These are phyloP conservation scores for Kodamaea ohmeri DNA, from an alignment of 1,139 yeast genomes.

Conservation along the genomic window DNA sequence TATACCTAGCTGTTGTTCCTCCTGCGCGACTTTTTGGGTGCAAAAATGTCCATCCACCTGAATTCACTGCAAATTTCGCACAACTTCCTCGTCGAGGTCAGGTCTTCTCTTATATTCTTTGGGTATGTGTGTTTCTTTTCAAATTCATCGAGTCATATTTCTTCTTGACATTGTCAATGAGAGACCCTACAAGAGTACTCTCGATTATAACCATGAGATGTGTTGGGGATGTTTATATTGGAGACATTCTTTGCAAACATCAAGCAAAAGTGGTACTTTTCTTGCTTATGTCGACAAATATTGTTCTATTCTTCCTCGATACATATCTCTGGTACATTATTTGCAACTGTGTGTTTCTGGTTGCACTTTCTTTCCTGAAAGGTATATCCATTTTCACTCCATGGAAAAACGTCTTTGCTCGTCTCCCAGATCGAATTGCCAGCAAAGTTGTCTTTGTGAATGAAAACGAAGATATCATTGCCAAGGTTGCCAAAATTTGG, in stretches of 20 bases:
- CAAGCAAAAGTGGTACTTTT: constrained; percentile 59
- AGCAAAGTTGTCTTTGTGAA: constrained; percentile 23
- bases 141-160: constrained; percentile 80
- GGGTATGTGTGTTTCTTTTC: constrained; percentile 68
- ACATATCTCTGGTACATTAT: constrained; percentile 88
- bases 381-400: constrained; percentile 86
- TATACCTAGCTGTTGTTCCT: constrained; percentile 55
- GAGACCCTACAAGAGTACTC: constrained; percentile 75
- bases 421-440: constrained; percentile 67
- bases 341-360: constrained; percentile 73
- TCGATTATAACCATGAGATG: constrained; percentile 60
- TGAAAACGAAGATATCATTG: constrained; percentile 33
- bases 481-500: constrained; percentile 72
- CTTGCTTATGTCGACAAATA: constrained; percentile 61
- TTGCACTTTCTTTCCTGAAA: constrained; percentile 62
- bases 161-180: constrained; percentile 70
- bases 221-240: constrained; percentile 54
- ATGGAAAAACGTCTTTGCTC: constrained; percentile 76
- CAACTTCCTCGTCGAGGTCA: constrained; percentile 48
- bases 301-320: constrained; percentile 75
- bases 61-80: constrained; percentile 56
- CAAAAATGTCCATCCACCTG: constrained; percentile 14
- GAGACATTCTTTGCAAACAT: constrained; percentile 50
- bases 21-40: constrained; percentile 50
- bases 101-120: constrained; percentile 57